Conservation (phyloP, 257 asterid genomes). For the Misopates orontium region DNA sequence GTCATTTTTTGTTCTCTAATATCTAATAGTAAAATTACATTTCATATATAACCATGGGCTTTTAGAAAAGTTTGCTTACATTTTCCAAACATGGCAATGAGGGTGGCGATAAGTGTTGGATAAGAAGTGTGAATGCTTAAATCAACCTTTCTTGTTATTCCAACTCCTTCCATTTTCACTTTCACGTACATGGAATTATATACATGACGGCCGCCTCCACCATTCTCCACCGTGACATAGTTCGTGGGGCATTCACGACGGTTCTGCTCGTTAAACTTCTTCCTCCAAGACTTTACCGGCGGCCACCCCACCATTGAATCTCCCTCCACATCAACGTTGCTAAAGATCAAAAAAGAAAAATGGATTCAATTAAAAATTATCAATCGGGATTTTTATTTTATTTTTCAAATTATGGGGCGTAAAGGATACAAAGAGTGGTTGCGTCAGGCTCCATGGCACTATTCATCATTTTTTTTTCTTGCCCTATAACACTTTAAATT, state of each 20-base stretch:
- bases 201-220: slow-evolving; percentile 29
- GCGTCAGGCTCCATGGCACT: no score
- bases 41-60: no score
- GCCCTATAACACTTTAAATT: no score
- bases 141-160: slow-evolving; percentile 65
- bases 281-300: slow-evolving; percentile 58
- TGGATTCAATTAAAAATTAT: no score
- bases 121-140: slow-evolving; percentile 38
- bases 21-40: no score
- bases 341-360: no score
- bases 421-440: no score
- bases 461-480: no score
- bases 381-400: no score
- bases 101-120: slow-evolving; percentile 37
- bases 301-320: slow-evolving; percentile 63
- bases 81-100: slow-evolving; percentile 57
- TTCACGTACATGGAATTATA: slow-evolving; percentile 47
- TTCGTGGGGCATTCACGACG: slow-evolving; percentile 21
- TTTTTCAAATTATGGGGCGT: no score
- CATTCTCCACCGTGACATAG: slow-evolving; percentile 44
- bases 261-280: slow-evolving; percentile 38
- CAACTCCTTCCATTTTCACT: slow-evolving; percentile 79
- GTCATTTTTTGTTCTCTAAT: background rate
- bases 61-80: slow-evolving; percentile 44
- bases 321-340: slow-evolving; percentile 22